Base-by-base conservation (phyloP, 2,329 filamentous ascomycete genomes). In the Acephala macrosclerotiorum region DNA sequence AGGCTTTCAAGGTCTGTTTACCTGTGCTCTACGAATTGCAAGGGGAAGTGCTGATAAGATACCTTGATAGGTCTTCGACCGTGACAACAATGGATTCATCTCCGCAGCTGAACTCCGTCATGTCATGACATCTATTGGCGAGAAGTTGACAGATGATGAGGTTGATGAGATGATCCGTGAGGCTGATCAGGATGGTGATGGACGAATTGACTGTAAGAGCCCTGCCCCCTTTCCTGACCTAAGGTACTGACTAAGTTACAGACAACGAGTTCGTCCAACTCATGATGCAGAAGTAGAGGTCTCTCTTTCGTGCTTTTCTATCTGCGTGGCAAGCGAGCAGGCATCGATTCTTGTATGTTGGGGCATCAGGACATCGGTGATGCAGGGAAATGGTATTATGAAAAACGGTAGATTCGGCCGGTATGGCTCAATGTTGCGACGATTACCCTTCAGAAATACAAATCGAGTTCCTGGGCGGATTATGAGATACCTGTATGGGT, bases 131-230 rank as follows among this genome's bases (percentile, higher is more conserved):
- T 95, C 92, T 59, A 96, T 96, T 75, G 92, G 92, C 72, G 92
- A 96, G 86, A 96, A 95, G 84, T 87, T 96, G 78, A 95, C 92
- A 61, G 92, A 96, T 76, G 92, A 95, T 73, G 92, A 96, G 82
- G 92, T 96, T 73, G 92, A 96, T 75, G 92, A 96, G 86, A 96
- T 96, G 92, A 96, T 96, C 78, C 89, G 92, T 72, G 92, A 96
- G 82, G 92, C 92, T 76, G 92, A 96, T 79, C 92, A 96, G 83
- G 92, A 96, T 73, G 92, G 92, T 71, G 92, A 96, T 79, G 92
- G 92, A 76, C 89, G 92, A 76, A 96, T 96, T 76, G 92, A 96
- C 80, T 96, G 92, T 95, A 84, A 72, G 89, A 80, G 49, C 20
- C 57, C 18, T 6, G n/a, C 36, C n/a, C 18, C 42, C 67, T 49